Evolutionary conservation across 116 monocot species (phyloP).

Genomic region (Phalaenopsis hybrid): DNA sequence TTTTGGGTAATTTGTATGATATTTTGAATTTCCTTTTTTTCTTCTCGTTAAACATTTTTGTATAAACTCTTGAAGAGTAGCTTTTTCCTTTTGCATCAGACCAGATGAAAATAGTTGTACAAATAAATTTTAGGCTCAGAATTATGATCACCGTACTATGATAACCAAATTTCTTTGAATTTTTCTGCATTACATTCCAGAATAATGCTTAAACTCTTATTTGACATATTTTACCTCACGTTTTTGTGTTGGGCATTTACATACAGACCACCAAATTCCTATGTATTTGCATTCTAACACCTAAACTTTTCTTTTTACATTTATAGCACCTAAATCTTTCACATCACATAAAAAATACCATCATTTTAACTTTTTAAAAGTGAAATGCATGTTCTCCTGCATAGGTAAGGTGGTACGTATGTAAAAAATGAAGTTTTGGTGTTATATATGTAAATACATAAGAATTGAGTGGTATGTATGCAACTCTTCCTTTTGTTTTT

Average conservation of each 20-base stretch:
- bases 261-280: too few relatives aligned
- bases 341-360: too few relatives aligned
- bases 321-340: too few relatives aligned
- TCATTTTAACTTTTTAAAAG: too few relatives aligned
- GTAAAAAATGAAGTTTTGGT: too few relatives aligned
- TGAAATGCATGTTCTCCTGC: too few relatives aligned
- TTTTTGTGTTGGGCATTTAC: not conserved
- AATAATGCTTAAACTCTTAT: conserved; percentile 4
- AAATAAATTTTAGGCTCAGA: not conserved
- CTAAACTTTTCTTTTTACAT: too few relatives aligned
- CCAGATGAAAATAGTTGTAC: not conserved
- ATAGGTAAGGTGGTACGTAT: too few relatives aligned
- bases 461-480: too few relatives aligned
- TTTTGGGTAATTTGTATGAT: not conserved
- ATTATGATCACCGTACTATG: not conserved
- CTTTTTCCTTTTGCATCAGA: conserved; percentile 2
- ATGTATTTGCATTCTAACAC: too few relatives aligned
- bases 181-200: not conserved
- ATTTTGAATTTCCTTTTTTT: not conserved
- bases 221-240: not conserved
- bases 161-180: not conserved
- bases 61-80: not conserved
- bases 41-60: not conserved
- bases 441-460: too few relatives aligned
- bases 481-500: not conserved